Percentiles rank a stretch among this genome's conserved stretches.
Evolutionary conservation across 495 filamentous ascomycete species (phyloP).

Genomic region (Penicillium tannophilum): DNA sequence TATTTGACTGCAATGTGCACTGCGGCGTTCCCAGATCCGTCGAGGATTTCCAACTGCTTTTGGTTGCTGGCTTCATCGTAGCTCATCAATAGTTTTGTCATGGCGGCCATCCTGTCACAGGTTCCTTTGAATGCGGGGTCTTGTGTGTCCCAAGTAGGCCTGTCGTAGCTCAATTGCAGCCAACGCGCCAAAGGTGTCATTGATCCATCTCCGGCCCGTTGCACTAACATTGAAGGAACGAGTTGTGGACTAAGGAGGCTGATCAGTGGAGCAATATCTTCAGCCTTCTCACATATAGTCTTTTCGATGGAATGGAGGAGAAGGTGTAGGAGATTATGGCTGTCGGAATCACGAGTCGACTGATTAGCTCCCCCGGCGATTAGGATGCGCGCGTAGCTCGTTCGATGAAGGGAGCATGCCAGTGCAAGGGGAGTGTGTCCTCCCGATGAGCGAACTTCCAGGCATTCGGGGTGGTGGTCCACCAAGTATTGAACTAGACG

Average conservation of each 20-base stretch:
- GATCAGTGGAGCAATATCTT: slow-evolving; percentile 46
- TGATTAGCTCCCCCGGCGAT: slow-evolving; percentile 68
- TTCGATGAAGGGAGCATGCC: slow-evolving; percentile 54
- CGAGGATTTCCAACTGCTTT: slow-evolving; percentile 60
- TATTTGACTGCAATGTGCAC: slow-evolving; percentile 58
- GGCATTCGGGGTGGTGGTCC: slow-evolving; percentile 53
- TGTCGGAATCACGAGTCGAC: slow-evolving; percentile 48
- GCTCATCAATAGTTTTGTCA: slow-evolving; percentile 44
- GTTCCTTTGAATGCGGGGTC: background rate
- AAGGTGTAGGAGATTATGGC: slow-evolving; percentile 63
- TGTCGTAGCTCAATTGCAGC: slow-evolving; percentile 23
- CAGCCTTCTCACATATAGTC: slow-evolving; percentile 12
- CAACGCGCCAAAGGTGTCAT: slow-evolving; percentile 52
- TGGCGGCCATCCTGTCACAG: background rate
- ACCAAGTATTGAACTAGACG: slow-evolving; percentile 64
- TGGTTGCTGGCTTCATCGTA: slow-evolving; percentile 49
- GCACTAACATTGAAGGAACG: slow-evolving; percentile 43
- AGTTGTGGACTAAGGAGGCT: slow-evolving; percentile 55
- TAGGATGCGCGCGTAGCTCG: slow-evolving; percentile 57
- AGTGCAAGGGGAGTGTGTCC: slow-evolving; percentile 64
- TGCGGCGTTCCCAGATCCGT: slow-evolving; percentile 67
- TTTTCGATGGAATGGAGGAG: slow-evolving; percentile 34
- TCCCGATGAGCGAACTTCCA: slow-evolving; percentile 56
- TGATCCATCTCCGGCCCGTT: slow-evolving; percentile 48
- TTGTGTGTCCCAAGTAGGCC: background rate